Base-by-base conservation (phyloP, 768 basidiomycete genomes). In the Sutorius australiensis region DNA sequence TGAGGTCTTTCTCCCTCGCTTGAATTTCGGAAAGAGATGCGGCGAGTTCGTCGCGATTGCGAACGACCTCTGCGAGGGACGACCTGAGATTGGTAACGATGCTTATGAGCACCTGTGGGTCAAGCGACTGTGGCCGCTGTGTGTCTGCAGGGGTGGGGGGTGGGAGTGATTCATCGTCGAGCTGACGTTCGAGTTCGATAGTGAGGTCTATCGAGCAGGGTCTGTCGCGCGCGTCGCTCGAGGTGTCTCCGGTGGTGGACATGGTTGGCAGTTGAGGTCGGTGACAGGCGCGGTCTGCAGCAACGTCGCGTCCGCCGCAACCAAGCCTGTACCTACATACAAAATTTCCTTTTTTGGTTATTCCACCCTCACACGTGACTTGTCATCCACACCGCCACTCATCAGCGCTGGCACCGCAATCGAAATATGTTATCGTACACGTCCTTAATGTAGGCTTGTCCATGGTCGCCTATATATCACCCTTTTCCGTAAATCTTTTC, bases 151-250 rank as follows among this genome's bases (percentile, higher is more conserved):
- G 75, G 0, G 76, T 75, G 41, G 77, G 77, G 2, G 80, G 74
- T 5, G 81, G 79, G 2, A 73, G 76, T 5, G 81, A 81, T 46
- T 88, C 87, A 63, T 78, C 75, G 41, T 83, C 77, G 37, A 92
- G 79, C 70, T 89, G 81, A 47, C 79, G 82, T 65, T 92, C 90
- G 57, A 92, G 81, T 61, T 89, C 88, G 56, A 92, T 79, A 44
- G 81, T 81, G 55, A 89, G 80, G 70, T 92, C 89, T 64, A 91
- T 89, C 30, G 87, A 89, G 44, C 61, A 71, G 1, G 73, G 73
- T 45, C 67, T 46, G 6, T 57, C 53, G n/a, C 60, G 58, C 19
- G 51, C 43, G 34, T 61, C 53, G 48, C 55, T 54, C 14, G 50
- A 50, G 24, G 37, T 43, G 40, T 62, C 53, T 60, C 71, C 61